phyloP scores from a whole-genome alignment of 192 early-diverging fungal species.

The Podila minutissima region DNA sequence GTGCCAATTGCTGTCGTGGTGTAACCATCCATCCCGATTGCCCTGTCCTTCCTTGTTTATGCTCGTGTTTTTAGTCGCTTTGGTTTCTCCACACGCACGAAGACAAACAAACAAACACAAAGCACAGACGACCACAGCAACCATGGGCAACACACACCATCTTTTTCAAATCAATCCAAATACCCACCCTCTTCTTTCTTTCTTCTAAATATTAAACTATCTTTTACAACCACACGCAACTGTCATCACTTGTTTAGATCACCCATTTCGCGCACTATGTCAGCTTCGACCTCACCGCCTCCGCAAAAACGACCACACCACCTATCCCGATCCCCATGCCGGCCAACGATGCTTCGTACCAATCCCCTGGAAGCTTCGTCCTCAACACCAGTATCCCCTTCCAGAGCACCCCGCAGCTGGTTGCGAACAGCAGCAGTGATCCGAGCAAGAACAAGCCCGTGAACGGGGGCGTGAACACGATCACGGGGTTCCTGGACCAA shows the following conservation, averaged over 20 bases:
- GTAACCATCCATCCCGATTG: no score
- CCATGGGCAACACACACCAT: no score
- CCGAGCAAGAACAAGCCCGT: background rate
- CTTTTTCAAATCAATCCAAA: no score
- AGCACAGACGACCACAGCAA: no score
- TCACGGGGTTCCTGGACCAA: background rate
- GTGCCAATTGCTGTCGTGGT: no score
- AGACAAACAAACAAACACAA: no score
- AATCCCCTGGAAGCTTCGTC: background rate
- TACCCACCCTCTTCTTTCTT: background rate
- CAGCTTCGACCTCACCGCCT: background rate
- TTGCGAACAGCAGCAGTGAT: background rate
- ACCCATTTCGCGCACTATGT: background rate
- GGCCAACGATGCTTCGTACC: background rate
- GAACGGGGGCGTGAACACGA: background rate
- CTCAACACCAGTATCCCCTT: background rate
- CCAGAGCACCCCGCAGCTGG: background rate
- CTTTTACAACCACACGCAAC: background rate
- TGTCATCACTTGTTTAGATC: background rate
- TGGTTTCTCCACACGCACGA: no score
- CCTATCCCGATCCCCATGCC: background rate
- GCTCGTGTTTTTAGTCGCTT: no score
- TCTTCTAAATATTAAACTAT: background rate
- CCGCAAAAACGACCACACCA: background rate
- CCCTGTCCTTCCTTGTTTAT: no score